Evolutionary conservation across 2,329 filamentous ascomycete species (phyloP), one percentile per base, ranked within the genome.

Genomic region (Zasmidium cellare): DNA sequence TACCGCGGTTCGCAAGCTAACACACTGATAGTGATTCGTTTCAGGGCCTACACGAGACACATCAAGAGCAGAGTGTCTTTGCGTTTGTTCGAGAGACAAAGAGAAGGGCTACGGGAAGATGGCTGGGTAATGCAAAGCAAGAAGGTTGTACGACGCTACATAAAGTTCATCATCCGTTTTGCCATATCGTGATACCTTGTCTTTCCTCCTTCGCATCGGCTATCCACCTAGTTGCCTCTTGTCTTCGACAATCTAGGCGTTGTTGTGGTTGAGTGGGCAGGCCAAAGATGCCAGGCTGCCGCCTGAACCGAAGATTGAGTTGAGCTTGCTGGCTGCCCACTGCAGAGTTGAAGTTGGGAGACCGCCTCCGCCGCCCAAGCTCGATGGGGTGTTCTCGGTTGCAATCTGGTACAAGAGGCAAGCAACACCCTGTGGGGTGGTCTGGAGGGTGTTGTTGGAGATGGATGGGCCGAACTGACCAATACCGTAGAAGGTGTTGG

Each of bases 361-460:
- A 41, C 18, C 41, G 9, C 58, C 55, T n/a, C 59, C 59, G 28
- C 61, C 61, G 6, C 59, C 59, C 11, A 65, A 31, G 6, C 58
- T 47, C 31, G 59, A 55, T 20, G 59, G 64, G 3, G 50, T 65
- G 23, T 63, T 62, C 52, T 72, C 66, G 1, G 71, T 73, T 5
- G 65, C 59, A 11, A 78, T 57, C 66, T 79, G 76, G 65, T 79
- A 79, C 22, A 79, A 53, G 60, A 78, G 62, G 59, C 77, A 79
- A 14, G 71, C 49, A 5, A 74, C 53, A 47, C 71, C 69, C 1
- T 59, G 51, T 1, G 69, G 56, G 2, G 63, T 69, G 9, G 65
- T 63, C 5, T 65, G 65, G 6, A 78, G 57, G 51, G 68, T 75
- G 28, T 74, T 74, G 55, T 77, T 68, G 55, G 64, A 53, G 51